Evolutionary conservation across 371 early-diverging fungal genomes (phyloP).

Genomic region (Capillidium heterosporum): DNA sequence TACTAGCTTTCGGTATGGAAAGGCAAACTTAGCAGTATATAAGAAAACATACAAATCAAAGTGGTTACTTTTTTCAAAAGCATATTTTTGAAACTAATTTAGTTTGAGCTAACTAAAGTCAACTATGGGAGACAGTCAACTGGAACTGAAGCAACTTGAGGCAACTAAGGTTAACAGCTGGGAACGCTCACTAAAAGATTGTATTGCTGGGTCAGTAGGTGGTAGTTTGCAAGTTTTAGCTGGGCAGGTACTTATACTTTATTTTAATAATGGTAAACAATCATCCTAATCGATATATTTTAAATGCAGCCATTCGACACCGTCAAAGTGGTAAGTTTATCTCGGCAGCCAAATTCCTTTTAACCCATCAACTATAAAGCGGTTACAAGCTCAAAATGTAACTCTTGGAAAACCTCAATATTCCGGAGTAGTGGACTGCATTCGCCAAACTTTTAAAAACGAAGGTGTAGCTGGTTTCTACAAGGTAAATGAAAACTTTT

Average conservation of each 20-base stretch:
- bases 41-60: no score
- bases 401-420: slow-evolving; percentile 32
- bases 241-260: slow-evolving; percentile 42
- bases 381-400: slow-evolving; percentile 71
- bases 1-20: no score
- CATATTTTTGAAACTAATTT: no score
- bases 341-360: neutral
- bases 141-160: no score
- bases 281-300: no score
- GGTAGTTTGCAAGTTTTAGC: slow-evolving; percentile 60
- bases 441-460: slow-evolving; percentile 38
- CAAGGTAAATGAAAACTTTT: slow-evolving; percentile 15
- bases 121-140: no score
- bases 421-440: slow-evolving; percentile 55
- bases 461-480: slow-evolving; percentile 62
- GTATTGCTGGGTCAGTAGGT: slow-evolving; percentile 55
- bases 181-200: slow-evolving; percentile 54
- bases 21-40: no score
- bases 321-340: slow-evolving; percentile 51
- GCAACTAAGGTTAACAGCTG: no score
- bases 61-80: no score
- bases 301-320: slow-evolving; percentile 52
- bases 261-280: no score
- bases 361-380: slow-evolving; percentile 16
- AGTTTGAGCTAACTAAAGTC: no score